Base-by-base conservation (phyloP, 139 green algal genomes). In the Limnomonas spitsbergensis region DNA sequence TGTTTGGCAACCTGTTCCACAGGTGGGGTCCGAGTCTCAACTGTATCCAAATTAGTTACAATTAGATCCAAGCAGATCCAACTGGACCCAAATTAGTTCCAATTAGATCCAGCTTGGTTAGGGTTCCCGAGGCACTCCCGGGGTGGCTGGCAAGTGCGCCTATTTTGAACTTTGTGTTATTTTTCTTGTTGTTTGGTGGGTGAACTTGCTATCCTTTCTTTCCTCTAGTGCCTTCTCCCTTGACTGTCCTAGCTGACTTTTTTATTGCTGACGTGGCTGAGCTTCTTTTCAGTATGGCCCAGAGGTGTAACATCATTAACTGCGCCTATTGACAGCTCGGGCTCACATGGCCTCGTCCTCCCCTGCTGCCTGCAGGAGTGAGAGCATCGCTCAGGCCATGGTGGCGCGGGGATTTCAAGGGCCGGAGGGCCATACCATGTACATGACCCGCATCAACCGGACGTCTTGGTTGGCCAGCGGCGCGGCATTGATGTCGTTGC, bases 361-460 rank as follows among this genome's bases (percentile, higher is more conserved):
- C 26, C 61, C 26, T 20, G 9, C 61, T 72, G 29, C 14, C 47
- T 39, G 6, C 69, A 82, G 81, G 34, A 88, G 80, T 56, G 87
- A 93, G 37, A 90, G 87, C 52, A 91, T 94, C 38, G 84, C 87
- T 32, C 80, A 90, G 61, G 90, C 91, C 1, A 93, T 95, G 89
- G 61, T 83, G n/a, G 88, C 90, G 40, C 80, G 91, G 1, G 91
- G 90, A 0, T 95, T 95, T 80, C 72, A 81, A 6, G 88, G 89
- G 2, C 87, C 91, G 2, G 39, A 85, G 20, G 9, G 73, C 6
- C 91, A 95, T 36, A 36, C 77, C 24, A 38, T 94, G 35, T 89
- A 95, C 82, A 70, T 90, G 42, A 90, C 34, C 6, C n/a, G 32
- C 26, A 72, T 72, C 29, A 72, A 72, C 61, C 26, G 61, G 7